phyloP scores from a whole-genome alignment of 768 basidiomycete genomes.

The Termitomyces bulborhizus region DNA sequence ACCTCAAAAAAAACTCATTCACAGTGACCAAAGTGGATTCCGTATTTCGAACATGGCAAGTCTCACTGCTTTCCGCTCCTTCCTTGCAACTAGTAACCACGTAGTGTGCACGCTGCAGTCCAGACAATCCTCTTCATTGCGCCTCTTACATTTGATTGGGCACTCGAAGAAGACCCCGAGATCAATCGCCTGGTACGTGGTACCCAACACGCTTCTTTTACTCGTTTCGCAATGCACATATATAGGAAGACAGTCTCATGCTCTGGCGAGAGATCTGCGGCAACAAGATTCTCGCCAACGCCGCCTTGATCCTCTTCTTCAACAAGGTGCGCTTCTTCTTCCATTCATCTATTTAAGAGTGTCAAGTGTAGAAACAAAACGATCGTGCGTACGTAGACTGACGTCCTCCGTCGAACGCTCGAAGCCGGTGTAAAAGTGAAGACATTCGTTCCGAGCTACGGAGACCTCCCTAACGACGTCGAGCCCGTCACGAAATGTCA shows the following conservation, averaged over 20 bases:
- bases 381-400: slow-evolving; percentile 17
- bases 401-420: slow-evolving; percentile 54
- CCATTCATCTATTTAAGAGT: too few relatives aligned
- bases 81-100: neutral
- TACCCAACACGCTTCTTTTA: neutral
- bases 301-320: slow-evolving; percentile 57
- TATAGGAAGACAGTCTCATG: slow-evolving; percentile 64
- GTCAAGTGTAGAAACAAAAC: too few relatives aligned
- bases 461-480: slow-evolving; percentile 51
- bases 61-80: neutral
- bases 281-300: slow-evolving; percentile 29
- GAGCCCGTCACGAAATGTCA: slow-evolving; percentile 57
- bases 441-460: slow-evolving; percentile 59
- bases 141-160: slow-evolving; percentile 68
- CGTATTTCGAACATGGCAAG: slow-evolving; percentile 69
- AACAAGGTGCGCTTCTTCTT: slow-evolving; percentile 48
- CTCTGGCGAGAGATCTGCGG: slow-evolving; percentile 69
- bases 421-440: slow-evolving; percentile 48
- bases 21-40: slow-evolving; percentile 63
- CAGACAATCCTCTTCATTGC: slow-evolving; percentile 82
- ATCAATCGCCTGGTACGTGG: slow-evolving; percentile 58
- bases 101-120: slow-evolving; percentile 27
- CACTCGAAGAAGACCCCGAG: slow-evolving; percentile 59
- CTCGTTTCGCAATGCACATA: neutral
- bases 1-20: neutral